These are phyloP conservation scores for Erysimum cheiri DNA, from an alignment of 441 rosid genomes.

Conservation along the genomic window DNA sequence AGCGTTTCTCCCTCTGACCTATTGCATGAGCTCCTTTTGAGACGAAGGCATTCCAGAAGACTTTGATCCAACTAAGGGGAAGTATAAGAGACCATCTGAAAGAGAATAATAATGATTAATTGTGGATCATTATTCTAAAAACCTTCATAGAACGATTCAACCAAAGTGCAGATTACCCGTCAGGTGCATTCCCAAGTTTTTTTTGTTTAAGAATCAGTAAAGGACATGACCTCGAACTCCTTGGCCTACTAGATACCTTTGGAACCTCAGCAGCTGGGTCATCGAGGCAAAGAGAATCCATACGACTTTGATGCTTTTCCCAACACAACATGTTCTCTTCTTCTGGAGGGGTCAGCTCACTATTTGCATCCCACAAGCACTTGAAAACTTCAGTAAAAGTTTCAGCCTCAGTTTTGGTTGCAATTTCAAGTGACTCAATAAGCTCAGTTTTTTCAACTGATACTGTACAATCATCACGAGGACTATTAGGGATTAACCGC, in stretches of 20 bases:
- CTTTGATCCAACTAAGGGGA: constrained; percentile 83
- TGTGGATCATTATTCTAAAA: constrained; percentile 22
- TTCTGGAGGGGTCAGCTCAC: constrained; percentile 59
- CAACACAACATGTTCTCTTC: constrained; percentile 67
- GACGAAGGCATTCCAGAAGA: constrained; percentile 73
- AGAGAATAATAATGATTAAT: constrained; percentile 31
- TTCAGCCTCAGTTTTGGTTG: constrained; percentile 45
- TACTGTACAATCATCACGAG: constrained; percentile 40
- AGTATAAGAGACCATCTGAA: constrained; percentile 88
- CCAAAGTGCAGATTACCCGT: constrained; percentile 58
- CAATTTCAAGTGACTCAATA: constrained; percentile 26
- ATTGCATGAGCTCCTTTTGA: constrained; percentile 84
- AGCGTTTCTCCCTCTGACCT: constrained; percentile 84
- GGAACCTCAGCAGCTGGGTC: constrained; percentile 43
- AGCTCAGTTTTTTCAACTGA: constrained; percentile 47
- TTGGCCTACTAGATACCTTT: constrained; percentile 47
- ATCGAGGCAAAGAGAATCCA: constrained; percentile 68
- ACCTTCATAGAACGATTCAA: constrained; percentile 28
- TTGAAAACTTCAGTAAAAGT: constrained; percentile 40
- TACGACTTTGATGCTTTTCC: constrained; percentile 62
- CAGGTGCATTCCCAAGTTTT: constrained; percentile 42
- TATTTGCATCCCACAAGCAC: constrained; percentile 67
- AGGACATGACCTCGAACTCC: constrained; percentile 67
- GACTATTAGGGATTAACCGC: constrained; percentile 48
- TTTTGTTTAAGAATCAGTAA: constrained; percentile 69